Conservation (phyloP, 2,329 filamentous ascomycete genomes). For the Fusarium neocosmosporiellum region DNA sequence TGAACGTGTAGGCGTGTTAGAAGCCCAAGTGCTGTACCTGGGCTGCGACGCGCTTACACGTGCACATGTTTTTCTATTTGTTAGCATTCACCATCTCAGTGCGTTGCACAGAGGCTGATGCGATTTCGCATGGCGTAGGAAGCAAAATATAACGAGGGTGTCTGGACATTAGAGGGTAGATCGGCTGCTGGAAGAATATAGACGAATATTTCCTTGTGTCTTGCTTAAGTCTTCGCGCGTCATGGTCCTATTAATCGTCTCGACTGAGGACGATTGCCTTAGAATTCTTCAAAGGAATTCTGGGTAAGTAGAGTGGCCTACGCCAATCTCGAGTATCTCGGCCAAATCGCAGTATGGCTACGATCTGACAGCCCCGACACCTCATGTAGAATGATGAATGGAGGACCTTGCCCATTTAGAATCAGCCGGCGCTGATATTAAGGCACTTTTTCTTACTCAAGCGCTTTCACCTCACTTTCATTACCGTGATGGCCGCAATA, state of each 20-base stretch:
- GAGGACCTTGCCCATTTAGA: not conserved
- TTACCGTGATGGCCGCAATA: not conserved
- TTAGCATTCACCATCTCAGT: constrained; percentile 24
- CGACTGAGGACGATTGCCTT: too few species aligned
- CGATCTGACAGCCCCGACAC: too few species aligned
- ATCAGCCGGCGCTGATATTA: not conserved
- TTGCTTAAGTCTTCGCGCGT: not conserved
- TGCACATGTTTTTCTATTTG: constrained; percentile 13
- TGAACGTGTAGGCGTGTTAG: not conserved
- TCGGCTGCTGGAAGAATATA: constrained; percentile 30
- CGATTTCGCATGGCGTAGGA: constrained; percentile 41
- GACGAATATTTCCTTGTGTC: constrained; percentile 15
- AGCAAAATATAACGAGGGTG: constrained; percentile 44
- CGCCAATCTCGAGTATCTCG: too few species aligned
- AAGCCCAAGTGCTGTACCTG: not conserved
- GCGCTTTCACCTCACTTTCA: not conserved
- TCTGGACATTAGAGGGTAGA: constrained; percentile 31
- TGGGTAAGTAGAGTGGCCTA: too few species aligned
- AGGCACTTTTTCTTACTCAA: not conserved
- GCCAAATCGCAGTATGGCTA: too few species aligned
- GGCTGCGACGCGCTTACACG: not conserved
- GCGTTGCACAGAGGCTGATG: constrained; percentile 40
- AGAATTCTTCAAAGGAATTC: too few species aligned
- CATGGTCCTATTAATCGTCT: too few species aligned
- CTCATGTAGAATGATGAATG: not conserved